These are phyloP conservation scores for Dioscorea zingiberensis DNA, from an alignment of 106 monocot species.

Conservation along the genomic window DNA sequence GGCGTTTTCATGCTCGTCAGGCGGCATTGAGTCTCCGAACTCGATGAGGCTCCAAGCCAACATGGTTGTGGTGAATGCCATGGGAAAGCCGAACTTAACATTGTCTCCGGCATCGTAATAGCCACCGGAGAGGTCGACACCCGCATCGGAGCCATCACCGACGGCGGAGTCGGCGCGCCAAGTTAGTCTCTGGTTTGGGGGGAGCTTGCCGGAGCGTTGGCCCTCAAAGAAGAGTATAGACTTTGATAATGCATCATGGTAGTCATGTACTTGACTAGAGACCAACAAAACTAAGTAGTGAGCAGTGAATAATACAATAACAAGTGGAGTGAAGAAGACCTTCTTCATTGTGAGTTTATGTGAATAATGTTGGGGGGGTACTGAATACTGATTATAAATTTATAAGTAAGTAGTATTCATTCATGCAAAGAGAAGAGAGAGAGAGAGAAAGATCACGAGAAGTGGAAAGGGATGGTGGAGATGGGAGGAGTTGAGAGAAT, in stretches of 20 bases:
- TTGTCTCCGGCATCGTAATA: conserved; percentile 95
- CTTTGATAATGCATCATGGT: conserved; percentile 71
- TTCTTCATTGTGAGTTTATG: too few species aligned
- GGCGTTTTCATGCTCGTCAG: conserved; percentile 40
- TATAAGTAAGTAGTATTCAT: too few species aligned
- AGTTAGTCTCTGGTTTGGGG: conserved; percentile 38
- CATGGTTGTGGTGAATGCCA: conserved; percentile 91
- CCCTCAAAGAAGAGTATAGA: conserved; percentile 93
- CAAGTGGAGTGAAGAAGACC: conserved; percentile 10
- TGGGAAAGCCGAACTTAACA: conserved; percentile 86
- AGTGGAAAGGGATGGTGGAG: neutral
- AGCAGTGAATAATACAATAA: neutral
- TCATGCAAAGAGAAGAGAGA: too few species aligned
- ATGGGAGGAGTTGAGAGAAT: neutral
- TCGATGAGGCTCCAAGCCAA: conserved; percentile 80
- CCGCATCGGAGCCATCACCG: conserved; percentile 44
- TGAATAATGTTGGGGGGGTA: too few species aligned
- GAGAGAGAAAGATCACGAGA: neutral
- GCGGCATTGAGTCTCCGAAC: conserved; percentile 61
- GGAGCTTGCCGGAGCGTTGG: conserved; percentile 80
- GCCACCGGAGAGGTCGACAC: conserved; percentile 79
- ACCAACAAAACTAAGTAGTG: neutral
- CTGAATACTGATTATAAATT: too few species aligned
- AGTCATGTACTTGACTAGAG: conserved; percentile 49
- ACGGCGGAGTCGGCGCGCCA: conserved; percentile 71